Conservation (phyloP, 2,329 filamentous ascomycete genomes). For the Sporothrix luriei region DNA sequence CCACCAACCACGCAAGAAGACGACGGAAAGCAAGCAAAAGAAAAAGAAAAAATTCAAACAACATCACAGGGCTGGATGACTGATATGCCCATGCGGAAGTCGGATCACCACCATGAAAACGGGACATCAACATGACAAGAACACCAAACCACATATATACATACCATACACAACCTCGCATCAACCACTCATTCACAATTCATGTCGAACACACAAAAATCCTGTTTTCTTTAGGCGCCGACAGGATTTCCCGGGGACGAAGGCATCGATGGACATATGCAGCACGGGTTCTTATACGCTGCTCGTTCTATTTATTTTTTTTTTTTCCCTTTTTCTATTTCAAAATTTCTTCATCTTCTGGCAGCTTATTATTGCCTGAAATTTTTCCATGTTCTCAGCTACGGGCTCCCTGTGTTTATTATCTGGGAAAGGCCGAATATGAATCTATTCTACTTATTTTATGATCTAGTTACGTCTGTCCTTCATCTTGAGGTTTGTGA, state of each 20-base stretch:
- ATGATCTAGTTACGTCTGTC: not conserved
- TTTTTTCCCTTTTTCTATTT: not conserved
- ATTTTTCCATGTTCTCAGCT: not conserved
- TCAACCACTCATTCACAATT: not conserved
- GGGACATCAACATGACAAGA: not conserved
- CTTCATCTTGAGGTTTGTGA: not conserved
- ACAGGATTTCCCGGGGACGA: not conserved
- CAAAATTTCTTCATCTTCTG: too few relatives aligned
- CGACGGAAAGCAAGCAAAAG: too few relatives aligned
- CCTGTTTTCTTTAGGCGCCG: not conserved
- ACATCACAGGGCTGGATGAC: not conserved
- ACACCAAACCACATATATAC: not conserved
- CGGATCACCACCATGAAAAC: not conserved
- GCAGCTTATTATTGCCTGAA: not conserved
- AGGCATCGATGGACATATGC: conserved; percentile 14
- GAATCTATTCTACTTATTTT: not conserved
- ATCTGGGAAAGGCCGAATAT: not conserved
- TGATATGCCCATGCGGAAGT: not conserved
- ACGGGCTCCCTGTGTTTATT: not conserved
- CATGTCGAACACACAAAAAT: not conserved
- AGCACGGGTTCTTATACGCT: not conserved
- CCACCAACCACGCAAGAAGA: not conserved
- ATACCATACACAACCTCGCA: not conserved
- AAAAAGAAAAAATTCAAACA: not conserved
- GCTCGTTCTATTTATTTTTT: not conserved